Percentiles rank a stretch among this genome's conserved stretches.
Conservation (phyloP, 768 basidiomycete genomes). For the Amanita thiersii region DNA sequence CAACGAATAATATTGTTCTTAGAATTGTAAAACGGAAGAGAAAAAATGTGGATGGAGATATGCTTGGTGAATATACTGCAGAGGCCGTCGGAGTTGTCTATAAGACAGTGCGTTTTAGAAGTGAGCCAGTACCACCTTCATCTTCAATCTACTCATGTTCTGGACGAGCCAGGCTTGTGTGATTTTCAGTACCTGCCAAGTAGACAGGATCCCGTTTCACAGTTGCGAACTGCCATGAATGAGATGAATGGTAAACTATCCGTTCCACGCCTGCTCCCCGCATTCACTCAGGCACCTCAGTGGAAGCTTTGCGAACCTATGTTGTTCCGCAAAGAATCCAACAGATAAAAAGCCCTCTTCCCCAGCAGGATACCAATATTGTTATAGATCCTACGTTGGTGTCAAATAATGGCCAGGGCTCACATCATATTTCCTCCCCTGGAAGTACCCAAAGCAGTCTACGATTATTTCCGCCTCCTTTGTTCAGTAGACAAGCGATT, state of each 20-base stretch:
- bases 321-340: constrained; percentile 60
- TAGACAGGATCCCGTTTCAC: constrained; percentile 57
- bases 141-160: neutral
- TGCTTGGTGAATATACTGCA: constrained; percentile 63
- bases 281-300: constrained; percentile 30
- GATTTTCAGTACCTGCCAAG: constrained; percentile 88
- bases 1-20: constrained; percentile 75
- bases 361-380: constrained; percentile 27
- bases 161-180: constrained; percentile 67
- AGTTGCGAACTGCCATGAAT: constrained; percentile 67
- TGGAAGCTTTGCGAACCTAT: constrained; percentile 67
- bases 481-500: constrained; percentile 78
- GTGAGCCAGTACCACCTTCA: constrained; percentile 36
- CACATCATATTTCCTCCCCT: no score
- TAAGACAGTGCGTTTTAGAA: constrained; percentile 84
- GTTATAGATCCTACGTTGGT: constrained; percentile 45
- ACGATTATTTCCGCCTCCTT: constrained; percentile 78
- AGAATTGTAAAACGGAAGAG: constrained; percentile 73
- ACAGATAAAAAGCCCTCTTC: constrained; percentile 39
- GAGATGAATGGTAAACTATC: constrained; percentile 68
- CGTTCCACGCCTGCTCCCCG: constrained; percentile 1
- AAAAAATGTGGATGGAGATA: constrained; percentile 27
- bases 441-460: constrained; percentile 55
- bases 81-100: constrained; percentile 68
- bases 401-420: no score